A percentile compares a stretch with the other conserved stretches of the same genome.
Conservation (phyloP, 164 flowering plant genomes). For the Houttuynia cordata region DNA sequence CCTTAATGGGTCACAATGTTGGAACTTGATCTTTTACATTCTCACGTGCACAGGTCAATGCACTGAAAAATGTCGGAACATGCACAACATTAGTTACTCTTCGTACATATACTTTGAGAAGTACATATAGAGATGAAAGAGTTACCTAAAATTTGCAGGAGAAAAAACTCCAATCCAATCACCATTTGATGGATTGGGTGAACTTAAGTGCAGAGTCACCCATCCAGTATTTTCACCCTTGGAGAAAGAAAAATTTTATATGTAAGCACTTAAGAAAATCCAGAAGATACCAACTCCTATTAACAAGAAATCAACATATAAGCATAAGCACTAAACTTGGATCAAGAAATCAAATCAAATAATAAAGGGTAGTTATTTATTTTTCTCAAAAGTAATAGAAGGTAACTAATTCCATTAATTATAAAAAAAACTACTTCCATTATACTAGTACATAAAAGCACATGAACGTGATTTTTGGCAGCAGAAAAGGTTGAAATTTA, state of each 20-base stretch:
- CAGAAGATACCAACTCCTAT: not conserved
- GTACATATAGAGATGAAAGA: not conserved
- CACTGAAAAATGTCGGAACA: constrained; percentile 26
- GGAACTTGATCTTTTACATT: constrained; percentile 41
- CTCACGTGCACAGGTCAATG: constrained; percentile 46
- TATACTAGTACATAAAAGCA: too few relatives aligned
- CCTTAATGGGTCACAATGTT: constrained; percentile 78
- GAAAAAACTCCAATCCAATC: constrained; percentile 98
- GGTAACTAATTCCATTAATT: too few relatives aligned
- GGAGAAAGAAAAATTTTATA: not conserved
- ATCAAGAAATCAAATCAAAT: not conserved
- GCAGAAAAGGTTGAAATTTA: too few relatives aligned
- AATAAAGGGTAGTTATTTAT: not conserved
- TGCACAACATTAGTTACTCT: not conserved
- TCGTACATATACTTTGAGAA: not conserved
- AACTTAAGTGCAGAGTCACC: constrained; percentile 41
- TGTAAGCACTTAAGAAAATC: too few relatives aligned
- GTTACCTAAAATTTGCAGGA: constrained; percentile 78
- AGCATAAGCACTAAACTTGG: not conserved
- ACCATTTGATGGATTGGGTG: constrained; percentile 45
- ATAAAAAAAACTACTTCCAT: too few relatives aligned
- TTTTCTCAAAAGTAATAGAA: too few relatives aligned
- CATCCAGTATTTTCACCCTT: constrained; percentile 55
- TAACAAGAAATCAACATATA: not conserved
- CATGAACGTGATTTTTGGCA: too few relatives aligned